phyloP scores from a whole-genome alignment of 306 rosid species.

The Echinosophora koreensis region DNA sequence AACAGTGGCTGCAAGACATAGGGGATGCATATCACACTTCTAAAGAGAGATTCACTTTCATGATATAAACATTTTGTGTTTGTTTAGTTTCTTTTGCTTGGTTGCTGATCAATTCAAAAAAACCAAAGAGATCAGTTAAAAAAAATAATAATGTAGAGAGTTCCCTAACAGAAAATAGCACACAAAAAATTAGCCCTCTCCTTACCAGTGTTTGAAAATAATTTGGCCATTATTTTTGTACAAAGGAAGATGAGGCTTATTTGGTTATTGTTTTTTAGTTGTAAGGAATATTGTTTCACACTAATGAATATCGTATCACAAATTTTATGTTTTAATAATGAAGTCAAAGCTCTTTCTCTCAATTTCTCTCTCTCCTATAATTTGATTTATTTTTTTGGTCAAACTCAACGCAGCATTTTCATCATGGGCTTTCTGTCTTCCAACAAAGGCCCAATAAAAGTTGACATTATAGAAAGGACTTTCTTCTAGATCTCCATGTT shows the following conservation, averaged over 20 bases:
- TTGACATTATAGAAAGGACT: constrained; percentile 35
- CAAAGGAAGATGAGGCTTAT: constrained; percentile 82
- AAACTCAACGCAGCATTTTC: constrained; percentile 39
- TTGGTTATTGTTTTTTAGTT: constrained; percentile 41
- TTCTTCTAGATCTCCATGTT: constrained; percentile 54
- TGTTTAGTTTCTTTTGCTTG: constrained; percentile 32
- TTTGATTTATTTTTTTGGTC: constrained; percentile 32
- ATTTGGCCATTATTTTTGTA: constrained; percentile 45
- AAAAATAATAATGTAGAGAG: constrained; percentile 43
- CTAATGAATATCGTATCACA: constrained; percentile 36
- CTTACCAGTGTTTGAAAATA: constrained; percentile 43
- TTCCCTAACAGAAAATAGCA: constrained; percentile 1
- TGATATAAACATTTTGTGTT: not conserved
- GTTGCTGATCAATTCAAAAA: constrained; percentile 37
- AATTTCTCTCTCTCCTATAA: constrained; percentile 30
- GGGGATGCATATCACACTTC: constrained; percentile 91
- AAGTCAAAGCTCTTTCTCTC: constrained; percentile 43
- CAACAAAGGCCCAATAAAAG: constrained; percentile 52
- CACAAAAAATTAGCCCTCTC: constrained; percentile 66
- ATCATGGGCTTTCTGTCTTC: constrained; percentile 53
- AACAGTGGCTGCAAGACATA: constrained; percentile 72
- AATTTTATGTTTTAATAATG: constrained; percentile 32
- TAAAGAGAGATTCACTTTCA: constrained; percentile 30
- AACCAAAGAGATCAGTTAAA: constrained; percentile 37
- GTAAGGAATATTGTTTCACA: constrained; percentile 49